Base-by-base conservation (phyloP, 2,329 filamentous ascomycete species). In the Colletotrichum godetiae region DNA sequence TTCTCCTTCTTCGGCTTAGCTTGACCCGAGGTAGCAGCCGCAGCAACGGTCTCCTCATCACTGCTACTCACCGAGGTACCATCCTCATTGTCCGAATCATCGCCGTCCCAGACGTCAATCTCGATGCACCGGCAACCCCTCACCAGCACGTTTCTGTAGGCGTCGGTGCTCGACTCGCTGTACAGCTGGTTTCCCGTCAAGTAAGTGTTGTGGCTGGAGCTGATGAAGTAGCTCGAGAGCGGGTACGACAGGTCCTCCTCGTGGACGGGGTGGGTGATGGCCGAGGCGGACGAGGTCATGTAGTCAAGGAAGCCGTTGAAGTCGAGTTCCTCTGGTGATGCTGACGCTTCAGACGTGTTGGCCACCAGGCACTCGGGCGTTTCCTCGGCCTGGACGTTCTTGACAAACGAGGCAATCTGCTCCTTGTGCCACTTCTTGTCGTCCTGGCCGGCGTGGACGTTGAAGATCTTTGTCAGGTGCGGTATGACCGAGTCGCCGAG, bases 121-220 rank as follows among this genome's bases (percentile, higher is more conserved):
- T 98, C 95, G 72, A 98, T 92, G 82, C 95, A 98, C 22, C 95
- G 92, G 78, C 95, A 97, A 2, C 95, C 95, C 64, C 94, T 91
- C 77, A 95, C 89, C 69, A 98, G 86, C 11, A 95, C 94, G 63
- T 92, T 92, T 76, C 94, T 94, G 85, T 98, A 98, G 2, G 94
- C 93, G 76, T 95, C 93, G 0, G 94, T 95, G 80, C 95, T 97
- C 65, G 95, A 97, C 74, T 93, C 91, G 77, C 95, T 96, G 73
- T 90, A 94, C 15, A 98, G 91, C 85, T 98, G 95, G 80, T 96
- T 94, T 29, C 95, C 95, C 1, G 95, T 90, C 27, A 98, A 89
- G 78, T 98, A 98, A 0, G 95, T 98, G 83, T 98, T 98, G 87
- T 98, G 95, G 69, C 95, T 98, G 78, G 94, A 97, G 75, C 93